phyloP scores from a whole-genome alignment of 768 basidiomycete species.

The Leucocoprinus sp. region DNA sequence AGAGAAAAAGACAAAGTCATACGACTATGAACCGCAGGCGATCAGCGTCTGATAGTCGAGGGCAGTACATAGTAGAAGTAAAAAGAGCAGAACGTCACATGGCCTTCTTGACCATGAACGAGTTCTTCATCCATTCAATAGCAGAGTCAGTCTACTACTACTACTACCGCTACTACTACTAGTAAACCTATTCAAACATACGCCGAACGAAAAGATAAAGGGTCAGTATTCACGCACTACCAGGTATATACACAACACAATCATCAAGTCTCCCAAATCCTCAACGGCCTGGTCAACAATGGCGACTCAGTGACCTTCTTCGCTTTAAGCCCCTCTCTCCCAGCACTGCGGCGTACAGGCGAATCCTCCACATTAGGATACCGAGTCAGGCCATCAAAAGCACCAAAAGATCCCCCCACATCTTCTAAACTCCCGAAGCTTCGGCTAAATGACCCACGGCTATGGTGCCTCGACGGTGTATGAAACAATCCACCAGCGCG shows the following conservation, averaged over 20 bases:
- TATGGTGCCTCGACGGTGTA: constrained; percentile 38
- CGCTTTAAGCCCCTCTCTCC: not conserved
- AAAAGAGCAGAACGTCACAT: not conserved
- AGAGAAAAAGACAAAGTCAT: constrained; percentile 11
- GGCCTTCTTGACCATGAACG: not conserved
- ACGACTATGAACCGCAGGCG: constrained; percentile 36
- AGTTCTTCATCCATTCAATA: constrained; percentile 4
- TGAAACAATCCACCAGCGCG: constrained; percentile 39
- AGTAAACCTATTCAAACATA: constrained; percentile 5
- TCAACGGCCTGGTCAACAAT: not conserved
- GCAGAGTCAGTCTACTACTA: not conserved
- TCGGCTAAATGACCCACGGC: constrained; percentile 24
- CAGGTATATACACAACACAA: not conserved
- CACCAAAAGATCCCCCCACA: constrained; percentile 16
- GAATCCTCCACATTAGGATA: constrained; percentile 9
- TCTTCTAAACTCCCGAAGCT: constrained; percentile 26
- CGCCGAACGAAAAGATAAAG: not conserved
- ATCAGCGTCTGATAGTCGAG: constrained; percentile 19
- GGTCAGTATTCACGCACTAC: constrained; percentile 6
- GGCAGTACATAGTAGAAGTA: not conserved
- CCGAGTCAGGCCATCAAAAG: constrained; percentile 5
- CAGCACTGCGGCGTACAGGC: constrained; percentile 2
- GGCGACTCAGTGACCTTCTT: constrained; percentile 2
- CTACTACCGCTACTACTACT: constrained; percentile 3
- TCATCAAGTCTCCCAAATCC: not conserved